phyloP scores from a whole-genome alignment of 2,329 filamentous ascomycete genomes.

The Atkinsonella texensis region DNA sequence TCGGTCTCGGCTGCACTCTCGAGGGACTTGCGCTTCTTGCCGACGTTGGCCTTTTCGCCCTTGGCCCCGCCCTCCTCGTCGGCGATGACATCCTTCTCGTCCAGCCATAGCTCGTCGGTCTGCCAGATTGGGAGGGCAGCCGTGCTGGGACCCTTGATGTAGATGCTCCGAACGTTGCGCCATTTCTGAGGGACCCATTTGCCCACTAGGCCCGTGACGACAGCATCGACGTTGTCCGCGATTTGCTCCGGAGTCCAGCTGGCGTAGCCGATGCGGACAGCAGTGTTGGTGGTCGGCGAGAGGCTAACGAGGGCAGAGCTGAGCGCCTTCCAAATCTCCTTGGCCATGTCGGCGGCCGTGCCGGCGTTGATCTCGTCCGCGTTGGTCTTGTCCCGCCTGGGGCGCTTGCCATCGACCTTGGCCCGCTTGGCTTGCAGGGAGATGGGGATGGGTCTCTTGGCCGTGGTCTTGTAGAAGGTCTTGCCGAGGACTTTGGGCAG shows the following conservation, averaged over 20 bases:
- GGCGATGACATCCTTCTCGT: slow-evolving; percentile 62
- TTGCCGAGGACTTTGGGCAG: slow-evolving; percentile 77
- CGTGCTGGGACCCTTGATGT: slow-evolving; percentile 84
- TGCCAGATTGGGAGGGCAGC: slow-evolving; percentile 89
- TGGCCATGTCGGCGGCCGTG: slow-evolving; percentile 55
- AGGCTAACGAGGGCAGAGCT: slow-evolving; percentile 70
- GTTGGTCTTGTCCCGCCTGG: slow-evolving; percentile 40
- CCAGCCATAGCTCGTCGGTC: slow-evolving; percentile 81
- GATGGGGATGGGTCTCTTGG: slow-evolving; percentile 80
- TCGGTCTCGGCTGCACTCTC: slow-evolving; percentile 27
- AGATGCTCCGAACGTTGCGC: slow-evolving; percentile 72
- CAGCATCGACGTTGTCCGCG: slow-evolving; percentile 66
- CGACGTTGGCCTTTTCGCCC: slow-evolving; percentile 42
- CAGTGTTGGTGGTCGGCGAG: slow-evolving; percentile 64
- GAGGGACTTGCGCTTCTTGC: slow-evolving; percentile 52
- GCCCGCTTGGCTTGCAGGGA: slow-evolving; percentile 50
- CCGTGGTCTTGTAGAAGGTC: slow-evolving; percentile 74
- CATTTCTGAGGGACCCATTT: slow-evolving; percentile 79
- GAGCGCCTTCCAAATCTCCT: slow-evolving; percentile 70
- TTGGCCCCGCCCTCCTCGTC: slow-evolving; percentile 39
- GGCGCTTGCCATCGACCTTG: slow-evolving; percentile 47
- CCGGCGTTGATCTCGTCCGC: slow-evolving; percentile 30
- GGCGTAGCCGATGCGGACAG: slow-evolving; percentile 67
- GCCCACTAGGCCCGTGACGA: slow-evolving; percentile 56
- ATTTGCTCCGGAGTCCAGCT: slow-evolving; percentile 65